Evolutionary conservation across 441 rosid genomes (phyloP), one percentile per base, ranked within the genome.

Genomic region (Geranium incanum): DNA sequence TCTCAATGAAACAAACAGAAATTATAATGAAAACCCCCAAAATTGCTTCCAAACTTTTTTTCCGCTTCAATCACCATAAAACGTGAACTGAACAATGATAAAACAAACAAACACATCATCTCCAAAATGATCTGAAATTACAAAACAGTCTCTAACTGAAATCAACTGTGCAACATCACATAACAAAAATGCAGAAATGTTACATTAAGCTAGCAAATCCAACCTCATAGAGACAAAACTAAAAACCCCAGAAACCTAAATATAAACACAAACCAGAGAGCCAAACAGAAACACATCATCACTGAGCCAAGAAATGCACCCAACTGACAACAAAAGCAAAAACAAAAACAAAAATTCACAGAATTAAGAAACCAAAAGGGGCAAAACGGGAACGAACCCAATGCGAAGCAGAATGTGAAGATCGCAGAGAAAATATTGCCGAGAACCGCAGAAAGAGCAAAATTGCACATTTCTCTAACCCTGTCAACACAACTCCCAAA

Each of bases 391-490:
- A 50, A 73, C 88, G 0, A 79, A 94, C 99, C 97, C 83, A 90
- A 72, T 0, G 99, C 97, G 79, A 94, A 94, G 88, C 92, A 90
- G 86, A 92, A 94, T 70, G 97, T 94, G 79, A 94, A 87, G 87
- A 94, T 84, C 68, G 99, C 97, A 5, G 97, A 92, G 87, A 92
- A 82, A 48, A 94, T 76, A 78, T 88, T 94, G n/a, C 95, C 97
- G 50, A 92, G 72, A 71, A 90, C 79, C 37, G 92, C 95, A 36
- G 97, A 87, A 39, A 90, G 81, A 0, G 91, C 94, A 74, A 86
- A 88, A 74, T 74, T 81, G 79, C 80, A 87, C 71, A 84, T 80
- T 71, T 84, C 85, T 75, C 81, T 85, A 63, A 88, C 83, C 81
- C 83, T 86, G 15, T 83, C 87, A 55, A 90, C 75, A 76, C 86